Evolutionary conservation across 2,329 filamentous ascomycete species (phyloP).

Genomic region (Penicillium sp.): DNA sequence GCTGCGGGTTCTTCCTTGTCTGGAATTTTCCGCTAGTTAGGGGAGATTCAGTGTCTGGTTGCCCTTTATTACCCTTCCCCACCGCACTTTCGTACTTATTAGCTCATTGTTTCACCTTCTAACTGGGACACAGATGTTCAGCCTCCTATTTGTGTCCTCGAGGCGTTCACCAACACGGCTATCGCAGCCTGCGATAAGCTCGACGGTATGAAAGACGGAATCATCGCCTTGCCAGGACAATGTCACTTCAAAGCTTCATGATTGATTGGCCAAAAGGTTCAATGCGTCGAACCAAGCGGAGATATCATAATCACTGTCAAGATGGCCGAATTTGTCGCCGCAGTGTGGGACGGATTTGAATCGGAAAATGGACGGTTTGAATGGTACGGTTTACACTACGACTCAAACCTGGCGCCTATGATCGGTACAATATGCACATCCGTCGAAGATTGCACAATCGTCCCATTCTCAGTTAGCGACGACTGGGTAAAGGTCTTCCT

Average conservation of each 20-base stretch:
- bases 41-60: too few species aligned
- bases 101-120: neutral
- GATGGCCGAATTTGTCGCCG: conserved; percentile 14
- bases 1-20: neutral
- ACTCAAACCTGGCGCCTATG: conserved; percentile 12
- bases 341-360: conserved; percentile 13
- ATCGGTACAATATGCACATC: conserved; percentile 19
- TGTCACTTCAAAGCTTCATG: conserved; percentile 25
- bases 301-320: conserved; percentile 15
- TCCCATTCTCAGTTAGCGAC: conserved; percentile 14
- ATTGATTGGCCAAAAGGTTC: conserved; percentile 15
- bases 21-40: too few species aligned
- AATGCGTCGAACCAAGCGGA: conserved; percentile 12
- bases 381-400: conserved; percentile 20
- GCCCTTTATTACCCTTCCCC: too few species aligned
- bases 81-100: too few species aligned
- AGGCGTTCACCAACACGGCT: conserved; percentile 18
- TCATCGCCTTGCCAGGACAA: conserved; percentile 30
- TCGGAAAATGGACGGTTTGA: conserved; percentile 12
- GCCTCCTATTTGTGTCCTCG: conserved; percentile 23
- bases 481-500: conserved; percentile 21
- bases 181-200: conserved; percentile 31
- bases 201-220: conserved; percentile 35
- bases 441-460: conserved; percentile 14
- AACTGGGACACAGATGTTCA: conserved; percentile 1